Evolutionary conservation across 129 eudicot genomes (phyloP), one percentile per base, ranked within the genome.

Genomic region (Flaveria brownii): DNA sequence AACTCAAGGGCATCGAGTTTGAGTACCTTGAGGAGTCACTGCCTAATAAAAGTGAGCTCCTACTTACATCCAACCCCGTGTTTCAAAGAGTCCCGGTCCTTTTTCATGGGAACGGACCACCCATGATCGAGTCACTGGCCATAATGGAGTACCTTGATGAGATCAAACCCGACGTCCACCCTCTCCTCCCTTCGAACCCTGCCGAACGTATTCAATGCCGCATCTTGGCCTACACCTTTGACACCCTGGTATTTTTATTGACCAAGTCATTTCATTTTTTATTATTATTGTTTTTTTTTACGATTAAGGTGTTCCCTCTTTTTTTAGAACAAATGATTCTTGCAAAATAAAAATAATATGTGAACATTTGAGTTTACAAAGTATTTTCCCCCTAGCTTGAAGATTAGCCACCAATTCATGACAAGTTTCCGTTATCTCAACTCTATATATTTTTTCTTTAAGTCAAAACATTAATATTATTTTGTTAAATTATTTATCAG

Each of bases 91-190:
- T 60, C n/a, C 66, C 66, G 0, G 66, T 60, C n/a, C 66, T 60
- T 12, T 9, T 60, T 4, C 66, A 23, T 60, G n/a, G 6, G 12
- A 60, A 25, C 3, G 39, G 12, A 60, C 66, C 11, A 2, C 66
- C 66, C 17, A 25, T 60, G 4, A 23, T 12, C 66, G 66, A 60
- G 66, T 60, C 66, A 0, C 66, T 60, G 25, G 41, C 17, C 66
- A 60, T 60, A 60, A 60, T 60, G n/a, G 66, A 60, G 66, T 60
- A 60, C 66, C 66, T 60, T 13, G 66, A 60, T 60, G 66, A 60
- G 66, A 11, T 60, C 39, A 1, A 11, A 60, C 66, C 66, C 8
- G n/a, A 60, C 25, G 9, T 23, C 66, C 66, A 60, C 66, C 66
- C 66, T 25, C 66, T 60, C 62, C 62, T 56, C 62, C 62, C 62